These are phyloP conservation scores for Hypoxylon sp. DNA, from an alignment of 2,329 filamentous ascomycete species.

Conservation along the genomic window DNA sequence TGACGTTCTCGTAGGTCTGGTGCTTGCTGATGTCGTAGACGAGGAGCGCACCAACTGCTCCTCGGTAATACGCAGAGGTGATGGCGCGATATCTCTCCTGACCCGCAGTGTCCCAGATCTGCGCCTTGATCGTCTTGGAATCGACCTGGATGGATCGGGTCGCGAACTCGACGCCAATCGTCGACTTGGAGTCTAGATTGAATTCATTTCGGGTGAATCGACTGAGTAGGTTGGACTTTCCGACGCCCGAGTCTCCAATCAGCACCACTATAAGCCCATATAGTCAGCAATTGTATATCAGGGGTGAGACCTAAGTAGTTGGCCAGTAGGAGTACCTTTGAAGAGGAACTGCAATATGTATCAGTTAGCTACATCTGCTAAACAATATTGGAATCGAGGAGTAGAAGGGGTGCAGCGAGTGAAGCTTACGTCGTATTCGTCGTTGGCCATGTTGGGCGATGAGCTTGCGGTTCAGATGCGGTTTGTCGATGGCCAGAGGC, in stretches of 20 bases:
- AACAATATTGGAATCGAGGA: slow-evolving; percentile 3
- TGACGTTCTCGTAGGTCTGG: slow-evolving; percentile 99
- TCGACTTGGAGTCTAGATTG: slow-evolving; percentile 99
- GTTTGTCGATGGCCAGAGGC: slow-evolving; percentile 29
- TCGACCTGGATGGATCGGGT: slow-evolving; percentile 99
- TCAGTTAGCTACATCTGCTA: slow-evolving; percentile 51
- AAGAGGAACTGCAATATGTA: slow-evolving; percentile 84
- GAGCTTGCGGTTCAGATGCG: slow-evolving; percentile 30
- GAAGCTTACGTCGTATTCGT: slow-evolving; percentile 96
- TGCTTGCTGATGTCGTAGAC: slow-evolving; percentile 99
- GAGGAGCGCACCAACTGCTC: slow-evolving; percentile 94
- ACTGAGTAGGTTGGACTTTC: slow-evolving; percentile 99
- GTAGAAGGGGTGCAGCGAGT: slow-evolving; percentile 43
- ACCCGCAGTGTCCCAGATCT: slow-evolving; percentile 99
- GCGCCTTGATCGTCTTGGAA: slow-evolving; percentile 99
- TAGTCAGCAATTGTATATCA: slow-evolving; percentile 47
- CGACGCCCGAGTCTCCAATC: slow-evolving; percentile 99
- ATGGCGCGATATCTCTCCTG: slow-evolving; percentile 99
- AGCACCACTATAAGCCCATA: slow-evolving; percentile 78
- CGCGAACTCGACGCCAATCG: slow-evolving; percentile 99
- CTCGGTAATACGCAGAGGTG: slow-evolving; percentile 98
- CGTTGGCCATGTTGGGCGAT: slow-evolving; percentile 87
- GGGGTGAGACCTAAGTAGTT: slow-evolving; percentile 44
- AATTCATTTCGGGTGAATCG: slow-evolving; percentile 99
- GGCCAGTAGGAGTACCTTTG: slow-evolving; percentile 77